Percentiles rank a stretch among this genome's conserved stretches.
These are phyloP conservation scores for Hamigera avellanea DNA, from an alignment of 495 filamentous ascomycete species.

Conservation along the genomic window DNA sequence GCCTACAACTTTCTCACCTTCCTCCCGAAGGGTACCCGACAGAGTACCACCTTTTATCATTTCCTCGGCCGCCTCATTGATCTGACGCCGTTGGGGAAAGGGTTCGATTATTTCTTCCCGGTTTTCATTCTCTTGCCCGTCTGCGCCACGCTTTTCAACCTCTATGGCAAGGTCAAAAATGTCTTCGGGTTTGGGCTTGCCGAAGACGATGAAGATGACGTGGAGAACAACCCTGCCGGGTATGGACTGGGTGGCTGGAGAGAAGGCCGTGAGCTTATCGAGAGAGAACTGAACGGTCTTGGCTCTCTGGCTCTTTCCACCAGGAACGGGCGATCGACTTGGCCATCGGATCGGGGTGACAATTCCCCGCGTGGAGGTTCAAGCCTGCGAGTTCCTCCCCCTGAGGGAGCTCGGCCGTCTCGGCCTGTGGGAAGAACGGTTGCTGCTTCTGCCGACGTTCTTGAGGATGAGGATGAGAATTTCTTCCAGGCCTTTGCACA, in stretches of 20 bases:
- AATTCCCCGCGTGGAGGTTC: constrained; percentile 17
- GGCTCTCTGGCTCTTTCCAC: constrained; percentile 37
- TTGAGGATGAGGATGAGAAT: constrained; percentile 55
- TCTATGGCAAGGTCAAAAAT: constrained; percentile 72
- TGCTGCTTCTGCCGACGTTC: constrained; percentile 15
- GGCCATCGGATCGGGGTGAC: constrained; percentile 16
- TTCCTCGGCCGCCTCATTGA: constrained; percentile 80
- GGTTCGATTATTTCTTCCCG: constrained; percentile 83
- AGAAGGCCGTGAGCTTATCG: constrained; percentile 87
- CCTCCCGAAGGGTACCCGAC: constrained; percentile 52
- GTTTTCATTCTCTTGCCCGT: constrained; percentile 76
- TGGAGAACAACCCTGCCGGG: constrained; percentile 47
- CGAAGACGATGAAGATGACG: constrained; percentile 65
- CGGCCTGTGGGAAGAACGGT: constrained; percentile 16
- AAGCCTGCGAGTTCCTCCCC: constrained; percentile 18
- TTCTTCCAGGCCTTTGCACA: constrained; percentile 78
- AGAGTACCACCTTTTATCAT: constrained; percentile 66
- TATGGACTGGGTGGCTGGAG: constrained; percentile 81
- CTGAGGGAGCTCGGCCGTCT: constrained; percentile 17
- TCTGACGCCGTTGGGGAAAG: constrained; percentile 69
- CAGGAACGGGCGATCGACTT: constrained; percentile 21
- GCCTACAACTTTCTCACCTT: constrained; percentile 95
- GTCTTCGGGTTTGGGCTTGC: constrained; percentile 67
- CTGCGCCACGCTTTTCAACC: constrained; percentile 68
- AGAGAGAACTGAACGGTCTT: constrained; percentile 66